These are phyloP conservation scores for Haematococcus lacustris DNA, from an alignment of 139 green algal species.

Conservation along the genomic window DNA sequence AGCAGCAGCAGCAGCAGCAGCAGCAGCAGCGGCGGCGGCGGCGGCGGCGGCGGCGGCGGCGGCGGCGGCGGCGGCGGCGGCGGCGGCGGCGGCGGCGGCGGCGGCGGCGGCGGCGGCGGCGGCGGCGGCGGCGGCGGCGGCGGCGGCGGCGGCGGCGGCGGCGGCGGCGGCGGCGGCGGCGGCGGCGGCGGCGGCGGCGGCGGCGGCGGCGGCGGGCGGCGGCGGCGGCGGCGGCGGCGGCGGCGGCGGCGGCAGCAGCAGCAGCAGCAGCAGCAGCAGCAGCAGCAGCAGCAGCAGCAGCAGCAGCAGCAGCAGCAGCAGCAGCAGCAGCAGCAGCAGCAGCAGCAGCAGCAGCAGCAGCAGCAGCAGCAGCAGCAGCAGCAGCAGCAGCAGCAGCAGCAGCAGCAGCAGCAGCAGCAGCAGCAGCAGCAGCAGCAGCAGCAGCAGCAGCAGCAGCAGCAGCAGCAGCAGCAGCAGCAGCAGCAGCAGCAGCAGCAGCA, in stretches of 20 bases:
- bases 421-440: background rate
- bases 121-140: slow-evolving; percentile 1
- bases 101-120: background rate
- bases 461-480: too few relatives aligned
- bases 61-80: slow-evolving; percentile 3
- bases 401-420: background rate
- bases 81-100: background rate
- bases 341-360: background rate
- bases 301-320: background rate
- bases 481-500: too few relatives aligned
- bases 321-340: slow-evolving; percentile 3
- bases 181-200: too few relatives aligned
- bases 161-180: too few relatives aligned
- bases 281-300: background rate
- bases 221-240: background rate
- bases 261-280: background rate
- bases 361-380: background rate
- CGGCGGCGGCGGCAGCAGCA: background rate
- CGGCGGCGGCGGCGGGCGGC: too few relatives aligned
- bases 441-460: too few relatives aligned
- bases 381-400: background rate
- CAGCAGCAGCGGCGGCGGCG: background rate
- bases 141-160: background rate
- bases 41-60: slow-evolving; percentile 2
- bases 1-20: background rate